Evolutionary conservation across 2,329 filamentous ascomycete species (phyloP), one percentile per base, ranked within the genome.

Genomic region (Celoporthe dispersa): DNA sequence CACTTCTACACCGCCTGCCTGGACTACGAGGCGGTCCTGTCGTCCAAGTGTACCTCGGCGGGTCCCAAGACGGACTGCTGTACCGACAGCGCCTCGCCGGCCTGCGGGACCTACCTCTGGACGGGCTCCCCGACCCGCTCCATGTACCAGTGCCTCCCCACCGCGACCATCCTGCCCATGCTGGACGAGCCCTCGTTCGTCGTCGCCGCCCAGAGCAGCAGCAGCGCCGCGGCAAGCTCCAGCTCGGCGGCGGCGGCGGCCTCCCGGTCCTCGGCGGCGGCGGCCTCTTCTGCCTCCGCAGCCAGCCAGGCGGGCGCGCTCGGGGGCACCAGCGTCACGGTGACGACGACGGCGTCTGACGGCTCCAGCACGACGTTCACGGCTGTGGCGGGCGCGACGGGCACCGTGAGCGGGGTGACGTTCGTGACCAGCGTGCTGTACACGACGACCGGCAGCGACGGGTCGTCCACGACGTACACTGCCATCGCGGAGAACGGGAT

Each of bases 51-150:
- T 69, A 67, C 62, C 0, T 75, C 71, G 19, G 67, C 76, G 16
- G 76, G 75, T 0, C 28, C 75, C 0, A 70, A 74, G 16, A 80
- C 80, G 0, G 81, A 80, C 16, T 82, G 81, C 73, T 83, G 81
- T 78, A 80, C 75, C 73, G 78, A 77, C 22, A 44, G 48, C 44
- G 39, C 39, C 53, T 31, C 22, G 44, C 61, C 37, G 1, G 78
- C 77, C 14, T 83, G 81, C 73, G 78, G 77, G 3, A 82, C 79
- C 0, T 80, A 78, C 67, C 66, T 81, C 62, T 83, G 80, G 80
- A 77, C 78, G 0, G 79, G 78, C 55, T 25, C 73, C 1, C 76
- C 80, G 0, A 66, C 74, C 4, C 77, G 77, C 28, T 79, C 75
- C 67, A 81, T 81, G 80, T 81, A 78, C 70, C 76, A 78, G 19